Evolutionary conservation across 208 protist genomes (phyloP), one percentile per base, ranked within the genome.

Genomic region (Acanthamoeba castellanii): DNA sequence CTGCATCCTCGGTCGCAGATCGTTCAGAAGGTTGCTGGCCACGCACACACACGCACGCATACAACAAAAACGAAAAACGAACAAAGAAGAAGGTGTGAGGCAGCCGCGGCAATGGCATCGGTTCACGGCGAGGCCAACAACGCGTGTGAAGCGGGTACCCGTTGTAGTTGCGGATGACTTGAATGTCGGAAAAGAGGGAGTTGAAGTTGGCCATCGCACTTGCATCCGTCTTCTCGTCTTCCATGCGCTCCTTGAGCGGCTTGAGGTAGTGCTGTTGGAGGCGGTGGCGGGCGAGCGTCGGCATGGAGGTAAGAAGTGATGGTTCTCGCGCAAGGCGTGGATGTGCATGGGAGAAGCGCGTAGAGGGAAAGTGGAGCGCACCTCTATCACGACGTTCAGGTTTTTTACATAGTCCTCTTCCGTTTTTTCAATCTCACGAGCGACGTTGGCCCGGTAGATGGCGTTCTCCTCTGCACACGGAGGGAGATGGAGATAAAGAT

Each of bases 401-500:
- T 94, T 94, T 22, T 82, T 82, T 47, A 94, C 90, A 82, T 94
- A 94, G 90, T 94, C 90, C 34, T 94, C 47, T 52, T 94, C 90
- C 27, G 90, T 94, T 25, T 94, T 94, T 11, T 57, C 47, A 16
- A 94, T 94, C 72, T 94, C 90, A 47, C 90, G 90, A 42, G 90
- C 90, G 27, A 94, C 90, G 81, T 82, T 94, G 13, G 32, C 68
- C 5, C 90, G 32, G 55, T 94, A 94, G 68, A 25, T 25, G 22
- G 90, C 90, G 52, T 94, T 94, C 34, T 42, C 47, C 70, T 66
- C 90, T 94, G 59, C 55, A 59, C 47, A 14, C 1, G 42, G 18
- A 47, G 87, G n/a, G 11, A 74, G 87, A 70, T 59, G 14, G 20
- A n/a, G 25, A 66, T 30, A 20, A 3, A n/a, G 59, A 18, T 59